Evolutionary conservation across 345 rosid genomes (phyloP), one percentile per base, ranked within the genome.

Genomic region (Populus euphratica): DNA sequence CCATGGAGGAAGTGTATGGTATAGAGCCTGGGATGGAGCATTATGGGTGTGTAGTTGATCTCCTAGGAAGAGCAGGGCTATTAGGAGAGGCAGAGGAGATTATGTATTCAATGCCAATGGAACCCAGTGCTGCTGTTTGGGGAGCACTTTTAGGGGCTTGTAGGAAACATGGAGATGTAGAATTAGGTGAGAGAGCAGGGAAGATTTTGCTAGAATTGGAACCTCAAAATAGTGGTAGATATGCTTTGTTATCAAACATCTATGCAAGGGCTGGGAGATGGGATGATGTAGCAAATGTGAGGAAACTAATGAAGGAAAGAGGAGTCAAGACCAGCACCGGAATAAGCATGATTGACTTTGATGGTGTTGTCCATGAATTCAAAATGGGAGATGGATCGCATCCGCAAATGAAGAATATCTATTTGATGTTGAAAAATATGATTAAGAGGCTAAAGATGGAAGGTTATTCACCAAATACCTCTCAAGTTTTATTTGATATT

Each of bases 71-170:
- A 52, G 83, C 86, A 63, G 90, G 90, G 61, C 39, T 17, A 9
- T 77, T 87, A 49, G 72, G 13, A 0, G 87, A 84, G 52, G 88
- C 88, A 8, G 86, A 83, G 86, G 83, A 83, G 69, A 31, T 85
- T 18, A 80, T 87, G 31, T 16, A 8, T 52, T 76, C 77, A 23
- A 84, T 83, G 88, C 87, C 87, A 52, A 69, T 78, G 64, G 74
- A 82, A 64, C 86, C 87, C 11, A 81, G 67, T 56, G 86, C 87
- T 44, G 87, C 90, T 66, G 86, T 85, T 44, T 85, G 79, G 82
- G 90, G 88, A 16, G 87, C 88, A 21, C 83, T 87, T 3, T 72
- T 83, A 36, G 87, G 88, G 69, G 85, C 86, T 78, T 87, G 88
- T 70, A 87, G 84, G 70, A 83, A 70, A 44, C 84, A 81, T 52